phyloP scores from a whole-genome alignment of 331 rosid genomes.

The Spiraea crenata region DNA sequence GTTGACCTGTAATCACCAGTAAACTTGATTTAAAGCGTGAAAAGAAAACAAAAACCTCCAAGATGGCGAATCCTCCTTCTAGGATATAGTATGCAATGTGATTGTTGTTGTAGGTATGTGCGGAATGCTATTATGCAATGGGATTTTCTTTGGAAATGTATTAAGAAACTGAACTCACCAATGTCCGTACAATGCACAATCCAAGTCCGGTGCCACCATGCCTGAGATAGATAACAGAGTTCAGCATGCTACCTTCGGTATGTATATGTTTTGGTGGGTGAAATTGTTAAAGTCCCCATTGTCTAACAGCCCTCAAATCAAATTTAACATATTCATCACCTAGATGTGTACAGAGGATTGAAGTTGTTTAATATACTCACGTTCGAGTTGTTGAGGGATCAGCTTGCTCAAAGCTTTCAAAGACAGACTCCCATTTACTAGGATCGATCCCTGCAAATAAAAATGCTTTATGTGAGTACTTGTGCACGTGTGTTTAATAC shows the following conservation, averaged over 20 bases:
- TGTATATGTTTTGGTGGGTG: not conserved
- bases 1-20: slow-evolving; percentile 56
- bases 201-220: slow-evolving; percentile 99
- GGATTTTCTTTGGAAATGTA: slow-evolving; percentile 15
- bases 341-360: slow-evolving; percentile 4
- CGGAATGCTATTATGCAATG: not conserved
- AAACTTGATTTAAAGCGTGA: not conserved
- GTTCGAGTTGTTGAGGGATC: slow-evolving; percentile 97
- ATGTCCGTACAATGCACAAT: slow-evolving; percentile 88
- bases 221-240: slow-evolving; percentile 45
- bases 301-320: not conserved
- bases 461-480: not conserved
- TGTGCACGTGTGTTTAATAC: not conserved
- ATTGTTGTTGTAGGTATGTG: not conserved
- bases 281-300: not conserved
- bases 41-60: too few relatives aligned
- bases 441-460: slow-evolving; percentile 73
- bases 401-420: slow-evolving; percentile 99
- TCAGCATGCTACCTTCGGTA: not conserved
- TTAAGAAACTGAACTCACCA: slow-evolving; percentile 56
- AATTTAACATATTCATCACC: not conserved
- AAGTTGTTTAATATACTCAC: slow-evolving; percentile 46
- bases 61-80: too few relatives aligned
- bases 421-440: slow-evolving; percentile 94
- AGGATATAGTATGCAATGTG: not conserved